Percentiles rank a stretch among this genome's conserved stretches.
Evolutionary conservation across 306 rosid species (phyloP).

Genomic region (Acacia crassicarpa): DNA sequence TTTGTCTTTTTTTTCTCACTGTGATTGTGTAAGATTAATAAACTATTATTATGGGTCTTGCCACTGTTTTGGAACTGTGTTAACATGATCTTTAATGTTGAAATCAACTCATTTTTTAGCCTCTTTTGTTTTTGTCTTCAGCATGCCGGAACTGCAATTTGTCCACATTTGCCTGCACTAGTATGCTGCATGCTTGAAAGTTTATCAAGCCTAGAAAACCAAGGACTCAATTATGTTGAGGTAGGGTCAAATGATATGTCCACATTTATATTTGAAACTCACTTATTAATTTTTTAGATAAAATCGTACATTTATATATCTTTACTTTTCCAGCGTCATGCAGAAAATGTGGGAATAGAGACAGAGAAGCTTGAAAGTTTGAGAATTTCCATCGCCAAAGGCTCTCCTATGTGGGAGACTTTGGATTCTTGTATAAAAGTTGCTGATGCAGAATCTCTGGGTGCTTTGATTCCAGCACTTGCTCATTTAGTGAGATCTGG

Average conservation of each 20-base stretch:
- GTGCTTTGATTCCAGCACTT: constrained; percentile 79
- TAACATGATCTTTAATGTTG: constrained; percentile 10
- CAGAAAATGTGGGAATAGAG: constrained; percentile 85
- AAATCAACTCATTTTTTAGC: background rate
- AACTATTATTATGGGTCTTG: constrained; percentile 13
- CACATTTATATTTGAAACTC: constrained; percentile 21
- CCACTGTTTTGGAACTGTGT: constrained; percentile 6
- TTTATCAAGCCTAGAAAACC: constrained; percentile 96
- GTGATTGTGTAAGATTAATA: constrained; percentile 9
- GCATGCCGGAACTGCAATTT: constrained; percentile 93
- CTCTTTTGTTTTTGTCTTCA: constrained; percentile 34
- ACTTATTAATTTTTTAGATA: constrained; percentile 17
- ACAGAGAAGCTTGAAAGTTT: constrained; percentile 86
- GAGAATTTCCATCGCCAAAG: constrained; percentile 93
- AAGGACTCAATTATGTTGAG: constrained; percentile 92
- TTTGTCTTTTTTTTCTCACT: constrained; percentile 20
- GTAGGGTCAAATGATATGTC: constrained; percentile 47
- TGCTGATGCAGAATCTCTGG: constrained; percentile 78
- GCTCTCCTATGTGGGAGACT: constrained; percentile 99
- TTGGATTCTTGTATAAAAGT: constrained; percentile 84
- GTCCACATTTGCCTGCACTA: constrained; percentile 83
- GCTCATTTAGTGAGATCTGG: constrained; percentile 90
- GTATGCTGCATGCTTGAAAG: constrained; percentile 99
- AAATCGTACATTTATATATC: constrained; percentile 12
- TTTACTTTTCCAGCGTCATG: constrained; percentile 69